Conservation (phyloP, 148 eudicot genomes). For the Gaultheria prostrata region DNA sequence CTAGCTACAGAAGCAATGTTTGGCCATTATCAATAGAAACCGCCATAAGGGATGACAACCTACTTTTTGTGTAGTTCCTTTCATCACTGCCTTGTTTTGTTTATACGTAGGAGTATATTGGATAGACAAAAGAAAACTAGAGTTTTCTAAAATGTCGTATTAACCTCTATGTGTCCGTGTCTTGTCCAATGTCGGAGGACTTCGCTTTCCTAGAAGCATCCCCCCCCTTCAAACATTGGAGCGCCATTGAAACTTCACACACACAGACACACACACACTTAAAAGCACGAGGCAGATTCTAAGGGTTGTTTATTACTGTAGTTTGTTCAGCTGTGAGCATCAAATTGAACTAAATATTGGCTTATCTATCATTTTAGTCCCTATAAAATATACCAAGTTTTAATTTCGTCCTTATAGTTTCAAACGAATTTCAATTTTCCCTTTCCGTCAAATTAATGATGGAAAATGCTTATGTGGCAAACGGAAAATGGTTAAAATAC, state of each 20-base stretch:
- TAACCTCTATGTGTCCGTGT: background rate
- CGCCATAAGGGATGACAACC: background rate
- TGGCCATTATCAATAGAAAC: background rate
- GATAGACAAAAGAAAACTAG: background rate
- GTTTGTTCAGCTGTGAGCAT: too few relatives aligned
- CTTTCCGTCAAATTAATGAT: too few relatives aligned
- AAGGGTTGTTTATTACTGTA: too few relatives aligned
- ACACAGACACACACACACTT: background rate
- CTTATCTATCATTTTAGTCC: too few relatives aligned
- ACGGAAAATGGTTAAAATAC: too few relatives aligned
- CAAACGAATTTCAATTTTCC: too few relatives aligned
- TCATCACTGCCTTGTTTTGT: background rate
- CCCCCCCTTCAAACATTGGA: background rate
- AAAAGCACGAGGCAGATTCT: background rate
- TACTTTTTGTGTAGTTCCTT: background rate
- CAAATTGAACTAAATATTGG: too few relatives aligned
- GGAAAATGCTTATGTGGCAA: too few relatives aligned
- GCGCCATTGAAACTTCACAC: background rate
- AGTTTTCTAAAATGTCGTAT: background rate
- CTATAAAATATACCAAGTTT: too few relatives aligned
- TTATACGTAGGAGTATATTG: background rate
- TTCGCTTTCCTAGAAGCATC: background rate
- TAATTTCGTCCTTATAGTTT: too few relatives aligned
- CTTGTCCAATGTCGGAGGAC: background rate
- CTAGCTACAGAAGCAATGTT: too few relatives aligned